Evolutionary conservation across 805 yeast genomes (phyloP), one percentile per base, ranked within the genome.

Genomic region (Ogataea angusta): DNA sequence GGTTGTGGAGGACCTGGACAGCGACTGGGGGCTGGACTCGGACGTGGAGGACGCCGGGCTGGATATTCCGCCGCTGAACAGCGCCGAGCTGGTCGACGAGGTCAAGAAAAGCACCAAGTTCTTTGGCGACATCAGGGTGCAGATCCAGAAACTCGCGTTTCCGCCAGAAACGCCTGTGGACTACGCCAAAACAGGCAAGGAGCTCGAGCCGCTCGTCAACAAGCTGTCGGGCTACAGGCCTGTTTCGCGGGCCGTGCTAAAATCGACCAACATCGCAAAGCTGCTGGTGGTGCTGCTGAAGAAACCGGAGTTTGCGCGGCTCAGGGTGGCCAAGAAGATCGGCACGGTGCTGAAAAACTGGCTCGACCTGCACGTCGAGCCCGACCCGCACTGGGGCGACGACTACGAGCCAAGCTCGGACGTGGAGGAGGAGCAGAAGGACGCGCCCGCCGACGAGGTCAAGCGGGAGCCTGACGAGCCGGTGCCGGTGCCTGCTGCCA

Each of bases 361-460:
- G 51, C 62, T 62, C 33, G 58, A 46, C 5, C 35, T 62, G 6
- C 45, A 43, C 5, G 53, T 69, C 21, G 45, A 45, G 3, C 52
- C 47, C 3, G 68, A 67, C 34, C 59, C 56, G 15, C 53, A 48
- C 24, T 54, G 57, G 55, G 45, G 45, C 10, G 62, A 54, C 42
- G 54, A 45, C 15, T 56, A 54, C 39, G 57, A 52, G 3, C 54
- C 49, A 16, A 52, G 49, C 25, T 34, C 40, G 19, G 53, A 54
- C 18, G 58, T 55, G 22, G 40, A 34, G 30, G 28, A 14, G 48
- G 51, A 30, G 30, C 46, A 34, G 26, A 73, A 80, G 25, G 30
- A 67, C 9, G 21, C 21, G 21, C 10, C 21, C 71, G 96, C 55
- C 67, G 75, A 34, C 52, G 78, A 46, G 74, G 95, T 49, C 65